These are phyloP conservation scores for Fagopyrum esculentum DNA, from an alignment of 148 eudicot genomes.

Conservation along the genomic window DNA sequence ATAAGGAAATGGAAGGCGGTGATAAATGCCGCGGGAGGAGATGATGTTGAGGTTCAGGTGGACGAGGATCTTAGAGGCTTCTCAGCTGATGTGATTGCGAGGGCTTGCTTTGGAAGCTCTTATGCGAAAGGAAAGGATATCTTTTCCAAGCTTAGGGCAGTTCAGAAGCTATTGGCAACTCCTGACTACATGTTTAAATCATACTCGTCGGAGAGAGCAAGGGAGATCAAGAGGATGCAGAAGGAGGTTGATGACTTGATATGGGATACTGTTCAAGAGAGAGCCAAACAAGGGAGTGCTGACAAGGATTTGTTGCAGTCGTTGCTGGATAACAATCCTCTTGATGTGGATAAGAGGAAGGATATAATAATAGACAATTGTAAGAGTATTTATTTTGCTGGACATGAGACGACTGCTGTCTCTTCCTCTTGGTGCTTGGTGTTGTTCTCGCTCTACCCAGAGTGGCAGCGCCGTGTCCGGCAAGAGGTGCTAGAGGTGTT, in stretches of 20 bases:
- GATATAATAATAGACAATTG: conserved; percentile 76
- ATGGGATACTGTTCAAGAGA: conserved; percentile 63
- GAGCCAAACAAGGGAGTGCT: conserved; percentile 25
- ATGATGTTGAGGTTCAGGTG: conserved; percentile 48
- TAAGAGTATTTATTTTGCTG: conserved; percentile 85
- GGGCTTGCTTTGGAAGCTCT: conserved; percentile 83
- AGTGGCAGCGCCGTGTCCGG: conserved; percentile 47
- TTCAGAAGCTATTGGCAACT: conserved; percentile 25
- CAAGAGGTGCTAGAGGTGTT: no score
- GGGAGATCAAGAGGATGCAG: conserved; percentile 45
- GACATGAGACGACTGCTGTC: conserved; percentile 79
- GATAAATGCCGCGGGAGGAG: conserved; percentile 34
- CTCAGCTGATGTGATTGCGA: conserved; percentile 71
- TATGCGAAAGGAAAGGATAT: conserved; percentile 55
- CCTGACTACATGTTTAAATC: no score
- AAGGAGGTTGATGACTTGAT: conserved; percentile 57
- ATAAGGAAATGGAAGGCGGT: conserved; percentile 48
- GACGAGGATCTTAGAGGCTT: conserved; percentile 61
- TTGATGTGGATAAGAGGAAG: conserved; percentile 28
- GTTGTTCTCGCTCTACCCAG: conserved; percentile 62
- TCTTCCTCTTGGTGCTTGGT: conserved; percentile 88
- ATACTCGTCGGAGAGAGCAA: conserved; percentile 32
- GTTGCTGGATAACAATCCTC: conserved; percentile 22
- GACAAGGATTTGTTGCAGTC: conserved; percentile 56
- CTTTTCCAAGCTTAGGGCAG: conserved; percentile 67